Evolutionary conservation across 495 filamentous ascomycete genomes (phyloP).

Genomic region (Xylaria palmicola): DNA sequence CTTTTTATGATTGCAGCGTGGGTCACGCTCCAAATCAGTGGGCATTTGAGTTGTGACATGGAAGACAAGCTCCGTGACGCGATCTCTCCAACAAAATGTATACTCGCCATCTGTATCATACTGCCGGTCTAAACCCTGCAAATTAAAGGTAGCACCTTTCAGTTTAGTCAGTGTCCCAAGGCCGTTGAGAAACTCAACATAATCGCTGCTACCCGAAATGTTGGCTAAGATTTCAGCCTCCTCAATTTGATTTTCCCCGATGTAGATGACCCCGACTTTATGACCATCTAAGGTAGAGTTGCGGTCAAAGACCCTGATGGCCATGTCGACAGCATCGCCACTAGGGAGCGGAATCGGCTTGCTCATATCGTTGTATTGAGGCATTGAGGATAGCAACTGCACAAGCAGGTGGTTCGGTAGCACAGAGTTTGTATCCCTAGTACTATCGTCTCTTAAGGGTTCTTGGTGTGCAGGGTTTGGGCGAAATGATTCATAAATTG

Average conservation of each 20-base stretch:
- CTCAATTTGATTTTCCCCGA: constrained; percentile 74
- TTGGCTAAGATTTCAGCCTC: constrained; percentile 86
- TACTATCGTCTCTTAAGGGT: constrained; percentile 29
- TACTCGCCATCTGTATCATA: constrained; percentile 77
- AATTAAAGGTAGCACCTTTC: constrained; percentile 82
- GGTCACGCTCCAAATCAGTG: constrained; percentile 72
- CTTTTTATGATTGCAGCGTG: constrained; percentile 80
- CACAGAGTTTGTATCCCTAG: constrained; percentile 49
- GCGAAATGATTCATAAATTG: constrained; percentile 69
- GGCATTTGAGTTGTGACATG: constrained; percentile 98
- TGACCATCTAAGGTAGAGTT: constrained; percentile 92
- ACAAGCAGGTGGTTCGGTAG: constrained; percentile 84
- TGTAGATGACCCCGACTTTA: constrained; percentile 92
- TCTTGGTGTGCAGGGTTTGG: constrained; percentile 66
- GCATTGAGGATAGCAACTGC: constrained; percentile 73
- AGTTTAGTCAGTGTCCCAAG: constrained; percentile 79
- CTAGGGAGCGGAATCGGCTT: constrained; percentile 80
- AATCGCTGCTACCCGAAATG: constrained; percentile 76
- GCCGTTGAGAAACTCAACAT: constrained; percentile 74
- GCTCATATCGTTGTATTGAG: constrained; percentile 53
- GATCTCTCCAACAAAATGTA: constrained; percentile 89
- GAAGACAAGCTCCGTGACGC: constrained; percentile 92
- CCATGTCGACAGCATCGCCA: constrained; percentile 73
- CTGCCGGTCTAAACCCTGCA: constrained; percentile 81
- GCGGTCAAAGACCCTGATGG: constrained; percentile 78